Conservation (phyloP, 139 green algal species). For the Chlamydomonas schloesseri region DNA sequence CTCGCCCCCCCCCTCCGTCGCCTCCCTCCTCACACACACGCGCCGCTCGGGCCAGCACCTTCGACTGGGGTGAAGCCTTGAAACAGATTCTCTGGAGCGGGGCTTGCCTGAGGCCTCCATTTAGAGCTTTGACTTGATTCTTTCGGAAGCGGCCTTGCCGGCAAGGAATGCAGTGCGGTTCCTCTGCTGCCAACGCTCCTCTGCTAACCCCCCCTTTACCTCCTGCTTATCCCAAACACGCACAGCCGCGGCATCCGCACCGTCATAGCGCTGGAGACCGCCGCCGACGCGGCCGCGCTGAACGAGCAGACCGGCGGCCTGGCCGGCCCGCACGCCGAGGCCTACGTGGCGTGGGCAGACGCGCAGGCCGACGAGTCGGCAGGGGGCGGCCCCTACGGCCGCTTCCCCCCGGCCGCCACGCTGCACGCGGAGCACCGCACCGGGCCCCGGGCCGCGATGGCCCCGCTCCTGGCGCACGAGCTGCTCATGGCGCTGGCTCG, state of each 20-base stretch:
- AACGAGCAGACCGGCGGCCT: not conserved
- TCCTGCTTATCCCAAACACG: too few species aligned
- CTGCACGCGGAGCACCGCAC: not conserved
- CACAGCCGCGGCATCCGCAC: conserved; percentile 34
- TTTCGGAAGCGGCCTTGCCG: too few species aligned
- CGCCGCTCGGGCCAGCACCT: too few species aligned
- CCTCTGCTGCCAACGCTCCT: too few species aligned
- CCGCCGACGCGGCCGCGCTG: not conserved
- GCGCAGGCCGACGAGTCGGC: not conserved
- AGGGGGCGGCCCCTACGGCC: not conserved
- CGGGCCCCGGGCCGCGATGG: conserved; percentile 13
- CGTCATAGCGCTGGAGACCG: not conserved
- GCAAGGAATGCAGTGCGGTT: too few species aligned
- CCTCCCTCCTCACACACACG: too few species aligned
- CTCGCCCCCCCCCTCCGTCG: too few species aligned
- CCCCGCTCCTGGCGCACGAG: conserved; percentile 8
- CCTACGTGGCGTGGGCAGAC: conserved; percentile 7
- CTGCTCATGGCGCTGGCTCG: not conserved
- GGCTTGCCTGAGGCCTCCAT: too few species aligned
- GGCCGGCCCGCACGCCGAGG: not conserved
- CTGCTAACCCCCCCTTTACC: too few species aligned
- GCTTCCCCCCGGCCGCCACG: not conserved
- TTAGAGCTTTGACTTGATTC: too few species aligned
- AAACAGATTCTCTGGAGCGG: too few species aligned
- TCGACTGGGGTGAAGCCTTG: too few species aligned